phyloP scores from a whole-genome alignment of 2,329 filamentous ascomycete genomes.

The Penicillium sclerotiorum region DNA sequence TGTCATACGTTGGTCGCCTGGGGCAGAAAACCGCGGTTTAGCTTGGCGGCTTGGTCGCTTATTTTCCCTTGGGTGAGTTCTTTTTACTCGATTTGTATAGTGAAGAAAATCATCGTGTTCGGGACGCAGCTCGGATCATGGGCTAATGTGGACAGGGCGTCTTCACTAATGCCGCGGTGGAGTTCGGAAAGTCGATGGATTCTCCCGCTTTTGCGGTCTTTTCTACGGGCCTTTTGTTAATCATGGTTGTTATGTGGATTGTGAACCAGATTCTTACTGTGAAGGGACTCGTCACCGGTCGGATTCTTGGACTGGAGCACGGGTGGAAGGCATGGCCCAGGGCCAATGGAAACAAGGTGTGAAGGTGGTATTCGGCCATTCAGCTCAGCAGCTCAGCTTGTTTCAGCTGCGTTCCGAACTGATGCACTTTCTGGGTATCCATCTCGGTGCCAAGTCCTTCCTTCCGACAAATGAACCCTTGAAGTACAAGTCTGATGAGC shows the following conservation, averaged over 20 bases:
- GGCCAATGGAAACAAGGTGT: too few species aligned
- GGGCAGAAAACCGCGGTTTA: conserved; percentile 29
- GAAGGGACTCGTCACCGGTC: conserved; percentile 32
- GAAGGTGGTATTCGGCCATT: too few species aligned
- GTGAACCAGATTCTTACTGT: conserved; percentile 35
- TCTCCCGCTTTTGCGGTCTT: conserved; percentile 43
- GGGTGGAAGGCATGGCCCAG: too few species aligned
- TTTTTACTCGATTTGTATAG: too few species aligned
- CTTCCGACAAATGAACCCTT: too few species aligned
- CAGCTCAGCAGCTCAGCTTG: too few species aligned
- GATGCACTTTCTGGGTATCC: not conserved
- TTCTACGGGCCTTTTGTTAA: conserved; percentile 39
- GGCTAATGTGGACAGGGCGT: conserved; percentile 41
- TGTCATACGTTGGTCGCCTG: conserved; percentile 27
- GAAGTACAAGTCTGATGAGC: too few species aligned
- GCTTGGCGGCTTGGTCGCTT: conserved; percentile 37
- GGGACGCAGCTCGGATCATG: too few species aligned
- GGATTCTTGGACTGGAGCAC: conserved; percentile 32
- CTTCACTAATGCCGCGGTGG: conserved; percentile 42
- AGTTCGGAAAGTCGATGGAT: conserved; percentile 43
- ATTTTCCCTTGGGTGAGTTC: conserved; percentile 47
- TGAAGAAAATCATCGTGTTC: too few species aligned
- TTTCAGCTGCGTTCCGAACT: not conserved
- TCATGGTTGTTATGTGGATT: conserved; percentile 40
- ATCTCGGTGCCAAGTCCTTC: too few species aligned